phyloP scores from a whole-genome alignment of 2,329 filamentous ascomycete species.

The Juglanconis juglandina region DNA sequence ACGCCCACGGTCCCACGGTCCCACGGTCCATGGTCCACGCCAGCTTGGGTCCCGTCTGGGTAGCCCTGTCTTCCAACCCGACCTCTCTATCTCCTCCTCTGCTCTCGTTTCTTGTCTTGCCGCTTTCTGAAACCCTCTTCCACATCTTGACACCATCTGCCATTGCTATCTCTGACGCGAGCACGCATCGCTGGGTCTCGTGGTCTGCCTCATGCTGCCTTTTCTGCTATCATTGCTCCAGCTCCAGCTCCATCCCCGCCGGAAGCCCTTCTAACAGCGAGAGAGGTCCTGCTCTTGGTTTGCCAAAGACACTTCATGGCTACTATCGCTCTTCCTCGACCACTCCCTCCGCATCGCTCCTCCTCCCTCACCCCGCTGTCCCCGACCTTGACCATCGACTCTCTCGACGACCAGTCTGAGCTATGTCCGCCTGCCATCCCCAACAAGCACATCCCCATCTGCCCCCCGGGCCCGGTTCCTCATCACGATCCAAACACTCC shows the following conservation, averaged over 20 bases:
- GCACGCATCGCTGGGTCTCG: neutral
- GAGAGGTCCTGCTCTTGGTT: too few relatives aligned
- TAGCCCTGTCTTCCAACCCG: too few relatives aligned
- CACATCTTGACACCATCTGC: too few relatives aligned
- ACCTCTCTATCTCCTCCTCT: neutral
- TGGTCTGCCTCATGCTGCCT: neutral
- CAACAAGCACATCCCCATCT: conserved; percentile 88
- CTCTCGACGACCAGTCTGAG: conserved; percentile 32
- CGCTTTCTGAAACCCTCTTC: neutral
- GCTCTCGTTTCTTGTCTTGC: neutral
- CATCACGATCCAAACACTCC: conserved; percentile 57
- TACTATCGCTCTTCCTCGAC: conserved; percentile 48
- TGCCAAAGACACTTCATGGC: conserved; percentile 38
- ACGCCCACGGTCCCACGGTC: too few relatives aligned
- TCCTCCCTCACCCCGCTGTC: conserved; percentile 29
- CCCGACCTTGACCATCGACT: conserved; percentile 33
- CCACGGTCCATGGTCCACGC: too few relatives aligned
- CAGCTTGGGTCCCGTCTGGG: too few relatives aligned
- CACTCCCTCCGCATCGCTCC: conserved; percentile 30
- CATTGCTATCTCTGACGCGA: too few relatives aligned
- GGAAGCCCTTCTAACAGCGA: too few relatives aligned
- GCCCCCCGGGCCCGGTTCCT: conserved; percentile 71
- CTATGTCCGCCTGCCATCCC: conserved; percentile 53
- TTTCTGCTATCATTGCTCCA: neutral
- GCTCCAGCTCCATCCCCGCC: neutral